Evolutionary conservation across 2,329 filamentous ascomycete species (phyloP).

Genomic region (Eurotiales sp.): DNA sequence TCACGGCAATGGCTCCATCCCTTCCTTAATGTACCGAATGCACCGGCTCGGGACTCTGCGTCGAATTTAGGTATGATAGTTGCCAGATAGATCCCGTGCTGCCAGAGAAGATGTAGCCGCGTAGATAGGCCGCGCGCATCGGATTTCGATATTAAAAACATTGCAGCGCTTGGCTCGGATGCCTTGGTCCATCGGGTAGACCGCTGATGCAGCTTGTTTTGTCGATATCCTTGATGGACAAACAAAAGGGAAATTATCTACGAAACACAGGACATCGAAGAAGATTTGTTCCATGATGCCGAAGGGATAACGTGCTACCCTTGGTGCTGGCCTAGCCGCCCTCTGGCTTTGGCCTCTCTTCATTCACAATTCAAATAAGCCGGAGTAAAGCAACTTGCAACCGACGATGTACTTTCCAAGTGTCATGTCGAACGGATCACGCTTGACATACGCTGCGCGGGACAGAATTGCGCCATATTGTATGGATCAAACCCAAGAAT

Average conservation of each 20-base stretch:
- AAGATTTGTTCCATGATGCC: slow-evolving; percentile 1
- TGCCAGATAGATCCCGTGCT: background rate
- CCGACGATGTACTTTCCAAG: background rate
- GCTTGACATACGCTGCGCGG: background rate
- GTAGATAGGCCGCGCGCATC: background rate
- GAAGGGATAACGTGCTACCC: background rate
- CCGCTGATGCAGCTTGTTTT: background rate
- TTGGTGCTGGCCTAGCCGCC: background rate
- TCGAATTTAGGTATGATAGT: background rate
- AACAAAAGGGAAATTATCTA: slow-evolving; percentile 9
- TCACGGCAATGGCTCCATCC: background rate
- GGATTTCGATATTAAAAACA: background rate
- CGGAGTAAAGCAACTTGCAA: background rate
- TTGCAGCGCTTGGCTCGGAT: background rate
- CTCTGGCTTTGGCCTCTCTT: background rate
- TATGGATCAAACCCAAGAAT: background rate
- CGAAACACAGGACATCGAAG: slow-evolving; percentile 2
- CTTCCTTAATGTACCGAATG: background rate
- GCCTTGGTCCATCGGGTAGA: background rate
- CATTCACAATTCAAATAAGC: background rate
- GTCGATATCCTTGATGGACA: background rate
- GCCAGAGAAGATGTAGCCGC: background rate
- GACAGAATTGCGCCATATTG: background rate
- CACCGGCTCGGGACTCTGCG: background rate
- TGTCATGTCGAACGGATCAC: background rate